Conservation (phyloP, 345 rosid genomes). For the Citrus sp. region DNA sequence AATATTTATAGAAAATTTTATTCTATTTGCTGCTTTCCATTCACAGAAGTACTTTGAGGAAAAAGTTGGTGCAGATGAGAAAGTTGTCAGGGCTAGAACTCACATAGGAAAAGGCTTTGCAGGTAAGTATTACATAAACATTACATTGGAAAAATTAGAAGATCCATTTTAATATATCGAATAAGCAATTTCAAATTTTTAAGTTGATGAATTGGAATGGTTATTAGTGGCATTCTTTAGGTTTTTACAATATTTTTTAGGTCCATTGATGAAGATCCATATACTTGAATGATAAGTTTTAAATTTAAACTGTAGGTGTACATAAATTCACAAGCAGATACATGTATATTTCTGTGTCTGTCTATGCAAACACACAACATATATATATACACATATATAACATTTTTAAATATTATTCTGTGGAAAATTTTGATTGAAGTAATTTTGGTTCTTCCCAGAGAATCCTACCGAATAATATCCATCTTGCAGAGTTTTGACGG, state of each 20-base stretch:
- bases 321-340: not conserved
- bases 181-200: not conserved
- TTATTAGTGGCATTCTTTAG: not conserved
- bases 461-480: not conserved
- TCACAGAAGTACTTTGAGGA: conserved; percentile 53
- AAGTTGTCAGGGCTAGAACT: conserved; percentile 38
- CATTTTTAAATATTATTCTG: not conserved
- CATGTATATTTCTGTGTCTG: not conserved
- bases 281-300: not conserved
- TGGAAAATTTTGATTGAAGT: not conserved
- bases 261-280: too few relatives aligned
- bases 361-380: too few relatives aligned
- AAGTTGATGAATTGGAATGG: not conserved
- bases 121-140: conserved; percentile 28
- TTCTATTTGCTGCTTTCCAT: not conserved
- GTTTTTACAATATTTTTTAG: too few relatives aligned
- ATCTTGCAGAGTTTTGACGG: not conserved
- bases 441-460: not conserved
- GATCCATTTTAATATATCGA: not conserved
- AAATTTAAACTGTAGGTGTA: not conserved
- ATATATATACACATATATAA: not conserved
- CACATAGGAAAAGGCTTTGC: conserved; percentile 68
- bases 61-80: conserved; percentile 47
- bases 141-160: not conserved
- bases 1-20: not conserved